A percentile compares a stretch with the other conserved stretches of the same genome.
Evolutionary conservation across 345 rosid genomes (phyloP).

Genomic region (Populus simonii): DNA sequence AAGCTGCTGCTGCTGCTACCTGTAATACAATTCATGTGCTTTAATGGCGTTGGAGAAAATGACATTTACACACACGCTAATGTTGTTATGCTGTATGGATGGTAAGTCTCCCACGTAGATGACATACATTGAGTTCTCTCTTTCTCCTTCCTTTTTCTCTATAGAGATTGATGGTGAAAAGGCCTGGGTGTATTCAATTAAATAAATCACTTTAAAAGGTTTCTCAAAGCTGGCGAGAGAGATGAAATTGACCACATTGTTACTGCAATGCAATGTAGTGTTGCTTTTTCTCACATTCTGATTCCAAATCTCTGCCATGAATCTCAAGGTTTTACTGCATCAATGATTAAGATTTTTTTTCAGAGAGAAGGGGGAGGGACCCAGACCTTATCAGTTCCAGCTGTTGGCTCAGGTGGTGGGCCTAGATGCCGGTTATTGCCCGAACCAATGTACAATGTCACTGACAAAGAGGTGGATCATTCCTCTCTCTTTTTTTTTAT

Average conservation of each 20-base stretch:
- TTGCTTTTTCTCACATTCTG: conserved; percentile 7
- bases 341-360: conserved; percentile 44
- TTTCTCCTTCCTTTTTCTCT: not conserved
- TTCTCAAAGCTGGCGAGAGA: conserved; percentile 10
- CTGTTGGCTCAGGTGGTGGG: conserved; percentile 66
- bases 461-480: conserved; percentile 65
- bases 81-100: not conserved
- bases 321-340: conserved; percentile 42
- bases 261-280: conserved; percentile 8
- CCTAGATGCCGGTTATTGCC: conserved; percentile 55
- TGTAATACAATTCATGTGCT: conserved; percentile 4
- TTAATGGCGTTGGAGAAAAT: conserved; percentile 13
- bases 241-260: conserved; percentile 30
- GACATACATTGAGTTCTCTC: conserved; percentile 6
- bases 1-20: not conserved
- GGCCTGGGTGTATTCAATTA: not conserved
- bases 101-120: conserved; percentile 40
- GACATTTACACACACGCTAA: not conserved
- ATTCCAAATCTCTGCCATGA: conserved; percentile 30
- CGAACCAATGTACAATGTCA: conserved; percentile 57
- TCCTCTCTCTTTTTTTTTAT: conserved; percentile 6
- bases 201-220: conserved; percentile 10
- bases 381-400: conserved; percentile 61
- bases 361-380: conserved; percentile 25
- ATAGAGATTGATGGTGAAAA: not conserved